A percentile compares a stretch with the other conserved stretches of the same genome.
Conservation (phyloP, 352 stramenopile species). For the Globisporangium ultimum region DNA sequence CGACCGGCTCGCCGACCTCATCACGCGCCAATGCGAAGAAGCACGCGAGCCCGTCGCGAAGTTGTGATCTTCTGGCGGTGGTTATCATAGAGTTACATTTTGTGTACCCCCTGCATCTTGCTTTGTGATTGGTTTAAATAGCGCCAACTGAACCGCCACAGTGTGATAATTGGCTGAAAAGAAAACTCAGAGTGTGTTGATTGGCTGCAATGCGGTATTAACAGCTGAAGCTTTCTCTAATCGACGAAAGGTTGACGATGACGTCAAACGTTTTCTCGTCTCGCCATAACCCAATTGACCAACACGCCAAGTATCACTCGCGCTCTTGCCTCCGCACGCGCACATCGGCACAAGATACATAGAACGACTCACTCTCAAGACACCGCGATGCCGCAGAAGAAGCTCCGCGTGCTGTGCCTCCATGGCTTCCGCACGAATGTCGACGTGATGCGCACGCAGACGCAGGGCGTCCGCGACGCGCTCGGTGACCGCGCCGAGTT, state of each 20-base stretch:
- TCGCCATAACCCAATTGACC: not conserved
- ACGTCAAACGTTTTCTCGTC: constrained; percentile 4
- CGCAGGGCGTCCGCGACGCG: constrained; percentile 31
- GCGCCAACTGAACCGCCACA: too few species aligned
- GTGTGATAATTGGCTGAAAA: too few species aligned
- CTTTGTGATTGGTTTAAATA: too few species aligned
- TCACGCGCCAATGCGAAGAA: constrained; percentile 15
- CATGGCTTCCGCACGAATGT: constrained; percentile 58
- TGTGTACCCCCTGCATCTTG: too few species aligned
- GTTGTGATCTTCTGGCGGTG: not conserved
- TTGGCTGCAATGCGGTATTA: too few species aligned
- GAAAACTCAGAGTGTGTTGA: too few species aligned
- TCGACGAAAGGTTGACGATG: constrained; percentile 11
- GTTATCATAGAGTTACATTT: too few species aligned
- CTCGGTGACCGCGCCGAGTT: constrained; percentile 37
- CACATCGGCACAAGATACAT: not conserved
- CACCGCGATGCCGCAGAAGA: not conserved
- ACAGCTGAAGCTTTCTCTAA: too few species aligned
- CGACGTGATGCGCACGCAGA: constrained; percentile 45
- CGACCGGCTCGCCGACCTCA: constrained; percentile 11
- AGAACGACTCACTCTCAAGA: not conserved
- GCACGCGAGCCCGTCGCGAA: not conserved
- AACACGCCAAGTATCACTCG: not conserved
- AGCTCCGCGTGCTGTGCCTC: constrained; percentile 47
- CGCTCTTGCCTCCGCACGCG: not conserved